phyloP scores from a whole-genome alignment of 2,329 filamentous ascomycete genomes.

The Colletotrichum musicola region DNA sequence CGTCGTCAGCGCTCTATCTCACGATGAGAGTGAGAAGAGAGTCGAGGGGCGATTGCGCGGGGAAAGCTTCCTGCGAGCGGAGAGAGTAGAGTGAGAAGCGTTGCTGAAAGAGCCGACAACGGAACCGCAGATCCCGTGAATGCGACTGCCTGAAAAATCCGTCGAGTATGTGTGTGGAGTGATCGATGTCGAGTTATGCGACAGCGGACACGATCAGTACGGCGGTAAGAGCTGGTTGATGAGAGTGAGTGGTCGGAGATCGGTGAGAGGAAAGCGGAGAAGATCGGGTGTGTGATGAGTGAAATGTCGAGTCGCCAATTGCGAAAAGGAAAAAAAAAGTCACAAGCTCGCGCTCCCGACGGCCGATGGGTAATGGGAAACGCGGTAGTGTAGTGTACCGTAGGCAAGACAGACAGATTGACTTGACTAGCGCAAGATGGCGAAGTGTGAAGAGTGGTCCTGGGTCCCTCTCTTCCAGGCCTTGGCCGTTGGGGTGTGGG shows the following conservation, averaged over 20 bases:
- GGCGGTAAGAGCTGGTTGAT: background rate
- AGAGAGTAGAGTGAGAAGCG: background rate
- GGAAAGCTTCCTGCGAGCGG: background rate
- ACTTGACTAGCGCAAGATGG: conserved; percentile 38
- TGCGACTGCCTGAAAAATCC: background rate
- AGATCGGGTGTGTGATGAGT: conserved; percentile 14
- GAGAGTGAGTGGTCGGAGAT: background rate
- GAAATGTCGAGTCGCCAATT: conserved; percentile 26
- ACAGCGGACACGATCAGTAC: background rate
- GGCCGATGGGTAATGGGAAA: background rate
- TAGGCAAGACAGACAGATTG: conserved; percentile 20
- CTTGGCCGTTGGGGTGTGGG: conserved; percentile 19
- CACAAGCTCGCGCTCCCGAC: conserved; percentile 16
- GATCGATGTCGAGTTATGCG: background rate
- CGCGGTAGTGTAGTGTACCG: background rate
- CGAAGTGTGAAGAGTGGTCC: conserved; percentile 34
- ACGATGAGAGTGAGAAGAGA: conserved; percentile 13
- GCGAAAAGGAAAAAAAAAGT: conserved; percentile 9
- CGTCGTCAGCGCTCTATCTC: conserved; percentile 4
- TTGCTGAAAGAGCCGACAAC: background rate
- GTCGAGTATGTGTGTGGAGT: background rate
- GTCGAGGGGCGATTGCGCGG: background rate
- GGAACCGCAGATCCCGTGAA: conserved; percentile 1
- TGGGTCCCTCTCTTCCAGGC: conserved; percentile 22
- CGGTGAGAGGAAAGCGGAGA: conserved; percentile 7